Evolutionary conservation across 306 rosid species (phyloP), one percentile per base, ranked within the genome.

Genomic region (Mimosa bimucronata): DNA sequence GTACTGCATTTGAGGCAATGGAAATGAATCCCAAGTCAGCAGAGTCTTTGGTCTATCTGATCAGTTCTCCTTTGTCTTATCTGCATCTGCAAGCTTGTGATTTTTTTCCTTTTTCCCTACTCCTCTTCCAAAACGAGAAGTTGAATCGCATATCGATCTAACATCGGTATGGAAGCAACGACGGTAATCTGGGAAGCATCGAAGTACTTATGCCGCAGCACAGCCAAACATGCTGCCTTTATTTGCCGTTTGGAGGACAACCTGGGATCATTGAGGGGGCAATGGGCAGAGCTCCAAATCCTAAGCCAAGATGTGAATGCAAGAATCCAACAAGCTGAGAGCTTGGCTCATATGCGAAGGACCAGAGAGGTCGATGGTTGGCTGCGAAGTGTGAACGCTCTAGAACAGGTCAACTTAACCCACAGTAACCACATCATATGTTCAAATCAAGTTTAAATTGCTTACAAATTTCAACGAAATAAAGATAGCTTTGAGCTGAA

Each of bases 321-420:
- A 23, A 57, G 65, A 57, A 57, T 57, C 65, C 65, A 23, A 23
- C 31, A 57, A 57, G 30, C 65, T 57, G 65, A 57, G 65, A 21
- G 65, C 8, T n/a, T 57, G 7, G 65, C 31, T 57, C 30, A 57
- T 57, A 25, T 57, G 16, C 29, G 65, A 57, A 57, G 65, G 16
- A 57, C 65, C 16, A 57, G 65, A 57, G 65, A 57, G 21, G 65
- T 57, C 15, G 65, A 23, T 4, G 65, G 30, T 23, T 57, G 65
- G 30, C 26, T 57, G 65, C 65, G 9, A 23, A 57, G 65, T 57
- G 65, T 25, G 9, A 57, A 25, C 65, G 15, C 65, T 25, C 4
- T 57, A 23, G 65, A 57, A 25, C 31, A 23, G 31, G 65, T 57
- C 25, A 57, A 21, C 65, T 55, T 6, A 55, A 55, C 62, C 62